Conservation (phyloP, 176 grass and related monocot genomes). For the Rhynchospora breviuscula region DNA sequence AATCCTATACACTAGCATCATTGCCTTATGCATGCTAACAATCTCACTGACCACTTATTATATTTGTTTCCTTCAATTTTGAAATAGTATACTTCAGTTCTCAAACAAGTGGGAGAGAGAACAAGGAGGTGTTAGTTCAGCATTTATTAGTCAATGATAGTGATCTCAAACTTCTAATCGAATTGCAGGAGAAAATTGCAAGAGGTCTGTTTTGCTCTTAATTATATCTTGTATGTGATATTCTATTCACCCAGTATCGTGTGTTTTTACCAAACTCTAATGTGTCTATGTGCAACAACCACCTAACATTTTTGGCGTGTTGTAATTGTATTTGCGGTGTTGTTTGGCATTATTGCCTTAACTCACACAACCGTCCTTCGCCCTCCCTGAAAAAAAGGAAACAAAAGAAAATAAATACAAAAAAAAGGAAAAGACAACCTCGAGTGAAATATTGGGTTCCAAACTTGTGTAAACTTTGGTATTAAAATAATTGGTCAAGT, state of each 20-base stretch:
- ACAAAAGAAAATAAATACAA: background rate
- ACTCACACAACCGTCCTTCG: too few relatives aligned
- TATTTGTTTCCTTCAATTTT: background rate
- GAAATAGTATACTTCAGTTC: constrained; percentile 53
- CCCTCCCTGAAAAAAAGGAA: background rate
- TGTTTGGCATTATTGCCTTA: too few relatives aligned
- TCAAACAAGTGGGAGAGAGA: constrained; percentile 40
- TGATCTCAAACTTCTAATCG: constrained; percentile 70
- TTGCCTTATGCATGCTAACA: background rate
- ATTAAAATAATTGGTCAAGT: background rate
- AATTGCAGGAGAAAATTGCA: constrained; percentile 67
- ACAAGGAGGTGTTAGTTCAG: constrained; percentile 81
- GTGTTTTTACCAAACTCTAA: background rate
- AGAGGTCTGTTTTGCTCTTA: constrained; percentile 38
- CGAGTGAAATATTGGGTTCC: background rate
- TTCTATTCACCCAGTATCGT: background rate
- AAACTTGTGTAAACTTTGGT: background rate
- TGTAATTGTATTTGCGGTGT: background rate
- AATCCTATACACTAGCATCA: too few relatives aligned
- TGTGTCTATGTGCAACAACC: background rate
- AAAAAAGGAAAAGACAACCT: background rate
- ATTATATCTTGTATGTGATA: background rate
- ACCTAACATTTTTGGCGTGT: background rate
- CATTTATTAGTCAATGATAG: constrained; percentile 84
- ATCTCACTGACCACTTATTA: background rate